These are phyloP conservation scores for Acephala macrosclerotiorum DNA, from an alignment of 2,329 filamentous ascomycete species.

Conservation along the genomic window DNA sequence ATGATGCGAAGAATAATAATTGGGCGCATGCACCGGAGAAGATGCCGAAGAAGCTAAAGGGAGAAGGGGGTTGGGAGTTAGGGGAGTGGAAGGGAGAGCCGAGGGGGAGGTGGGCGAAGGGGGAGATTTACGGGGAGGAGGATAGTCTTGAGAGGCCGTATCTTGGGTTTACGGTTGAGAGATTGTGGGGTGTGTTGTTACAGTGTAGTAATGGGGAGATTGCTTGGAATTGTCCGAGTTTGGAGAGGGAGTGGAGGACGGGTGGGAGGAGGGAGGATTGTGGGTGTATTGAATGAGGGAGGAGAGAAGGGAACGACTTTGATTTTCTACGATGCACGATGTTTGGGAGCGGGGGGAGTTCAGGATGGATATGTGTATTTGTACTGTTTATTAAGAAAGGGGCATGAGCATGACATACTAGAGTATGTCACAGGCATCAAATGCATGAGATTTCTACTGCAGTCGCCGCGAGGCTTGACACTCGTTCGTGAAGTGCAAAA, in stretches of 20 bases:
- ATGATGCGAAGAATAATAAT: slow-evolving; percentile 32
- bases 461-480: too few species aligned
- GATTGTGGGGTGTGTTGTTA: slow-evolving; percentile 47
- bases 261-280: slow-evolving; percentile 38
- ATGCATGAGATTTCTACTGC: too few species aligned
- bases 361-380: not conserved
- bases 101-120: slow-evolving; percentile 30
- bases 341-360: not conserved
- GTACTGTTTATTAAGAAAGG: too few species aligned
- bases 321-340: not conserved
- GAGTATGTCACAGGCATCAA: too few species aligned
- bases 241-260: slow-evolving; percentile 34
- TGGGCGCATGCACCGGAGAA: slow-evolving; percentile 42
- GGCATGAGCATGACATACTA: too few species aligned
- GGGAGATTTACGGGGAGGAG: slow-evolving; percentile 29
- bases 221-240: slow-evolving; percentile 41
- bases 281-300: slow-evolving; percentile 30
- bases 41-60: slow-evolving; percentile 28
- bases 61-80: slow-evolving; percentile 24
- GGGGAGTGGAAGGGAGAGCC: not conserved
- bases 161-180: slow-evolving; percentile 47
- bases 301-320: too few species aligned
- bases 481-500: too few species aligned
- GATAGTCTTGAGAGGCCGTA: slow-evolving; percentile 43
- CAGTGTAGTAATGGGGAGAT: slow-evolving; percentile 42